Percentiles rank a stretch among this genome's conserved stretches.
These are phyloP conservation scores for Desmodesmus armatus DNA, from an alignment of 139 green algal genomes.

Conservation along the genomic window DNA sequence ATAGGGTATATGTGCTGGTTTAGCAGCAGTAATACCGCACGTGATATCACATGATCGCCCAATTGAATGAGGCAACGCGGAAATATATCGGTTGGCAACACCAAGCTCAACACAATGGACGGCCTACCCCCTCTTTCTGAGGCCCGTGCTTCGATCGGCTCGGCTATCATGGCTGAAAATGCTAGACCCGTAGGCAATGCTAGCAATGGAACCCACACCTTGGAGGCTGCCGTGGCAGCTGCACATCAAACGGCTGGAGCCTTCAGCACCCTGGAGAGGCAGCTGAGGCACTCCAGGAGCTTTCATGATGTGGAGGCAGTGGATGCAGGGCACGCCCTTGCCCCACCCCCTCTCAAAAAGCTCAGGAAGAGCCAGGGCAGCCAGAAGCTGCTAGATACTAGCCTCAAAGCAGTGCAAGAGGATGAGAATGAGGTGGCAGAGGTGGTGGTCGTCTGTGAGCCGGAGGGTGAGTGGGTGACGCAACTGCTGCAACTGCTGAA, in stretches of 20 bases:
- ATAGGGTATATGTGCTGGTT: too few relatives aligned
- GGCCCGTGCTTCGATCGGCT: too few relatives aligned
- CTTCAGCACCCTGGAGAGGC: background rate
- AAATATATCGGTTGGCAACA: too few relatives aligned
- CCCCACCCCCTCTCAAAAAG: slow-evolving; percentile 26
- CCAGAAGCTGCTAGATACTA: background rate
- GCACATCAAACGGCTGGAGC: slow-evolving; percentile 1
- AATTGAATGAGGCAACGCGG: too few relatives aligned
- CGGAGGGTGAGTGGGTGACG: too few relatives aligned
- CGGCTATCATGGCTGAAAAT: too few relatives aligned
- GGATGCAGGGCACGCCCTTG: slow-evolving; percentile 29
- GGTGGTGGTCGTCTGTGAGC: slow-evolving; percentile 92
- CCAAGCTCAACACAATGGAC: too few relatives aligned
- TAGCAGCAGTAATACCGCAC: too few relatives aligned
- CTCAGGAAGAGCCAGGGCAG: background rate
- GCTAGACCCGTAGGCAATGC: background rate
- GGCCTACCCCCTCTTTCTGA: too few relatives aligned
- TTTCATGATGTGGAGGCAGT: slow-evolving; percentile 40
- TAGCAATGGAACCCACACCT: background rate
- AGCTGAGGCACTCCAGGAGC: slow-evolving; percentile 29
- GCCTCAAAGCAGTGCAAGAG: slow-evolving; percentile 62
- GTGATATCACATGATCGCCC: too few relatives aligned
- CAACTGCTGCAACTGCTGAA: too few relatives aligned
- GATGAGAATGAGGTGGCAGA: slow-evolving; percentile 83
- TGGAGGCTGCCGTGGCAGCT: slow-evolving; percentile 10